Evolutionary conservation across 179 eudicot species (phyloP), one percentile per base, ranked within the genome.

Genomic region (Amaranthus tricolor): DNA sequence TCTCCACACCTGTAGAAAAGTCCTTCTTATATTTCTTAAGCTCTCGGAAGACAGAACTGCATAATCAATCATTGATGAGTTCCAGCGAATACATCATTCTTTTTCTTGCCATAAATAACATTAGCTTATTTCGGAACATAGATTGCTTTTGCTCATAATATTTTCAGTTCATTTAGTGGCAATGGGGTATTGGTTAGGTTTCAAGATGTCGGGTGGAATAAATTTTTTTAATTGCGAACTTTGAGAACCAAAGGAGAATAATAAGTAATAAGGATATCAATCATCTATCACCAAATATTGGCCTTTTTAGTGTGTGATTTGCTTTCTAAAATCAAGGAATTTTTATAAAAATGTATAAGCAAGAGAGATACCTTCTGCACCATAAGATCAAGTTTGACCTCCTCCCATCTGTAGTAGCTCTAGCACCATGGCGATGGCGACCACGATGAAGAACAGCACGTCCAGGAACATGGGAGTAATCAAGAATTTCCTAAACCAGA

Each of bases 391-490:
- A 85, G 81, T 95, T 95, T 49, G 84, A 76, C 85, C 99, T 88
- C 50, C 83, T 79, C 61, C 99, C 99, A 73, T 81, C 73, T 62
- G 91, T 91, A 50, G 98, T 95, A 66, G 97, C 95, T 83, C 94
- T 86, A 85, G 99, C 99, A 82, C 99, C 99, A 88, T 95, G 99
- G 47, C 98, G 88, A 86, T 93, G 97, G 62, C 99, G 97, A 74
- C 99, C 99, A 71, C 95, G 96, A 74, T 95, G 99, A 77, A 95
- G 94, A 84, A 95, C 68, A 57, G 97, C 99, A 75, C 80, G 91
- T 61, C 98, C 98, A 43, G 94, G 96, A 63, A 86, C 88, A 86
- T 95, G 99, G 3, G 88, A 76, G 84, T 89, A 95, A 82, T 95
- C 98, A 16, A 89, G 84, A 54, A 83, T 85, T 86, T 95, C 99